Evolutionary conservation across 345 rosid species (phyloP), one percentile per base, ranked within the genome.

Genomic region (Lumnitzera racemosa): DNA sequence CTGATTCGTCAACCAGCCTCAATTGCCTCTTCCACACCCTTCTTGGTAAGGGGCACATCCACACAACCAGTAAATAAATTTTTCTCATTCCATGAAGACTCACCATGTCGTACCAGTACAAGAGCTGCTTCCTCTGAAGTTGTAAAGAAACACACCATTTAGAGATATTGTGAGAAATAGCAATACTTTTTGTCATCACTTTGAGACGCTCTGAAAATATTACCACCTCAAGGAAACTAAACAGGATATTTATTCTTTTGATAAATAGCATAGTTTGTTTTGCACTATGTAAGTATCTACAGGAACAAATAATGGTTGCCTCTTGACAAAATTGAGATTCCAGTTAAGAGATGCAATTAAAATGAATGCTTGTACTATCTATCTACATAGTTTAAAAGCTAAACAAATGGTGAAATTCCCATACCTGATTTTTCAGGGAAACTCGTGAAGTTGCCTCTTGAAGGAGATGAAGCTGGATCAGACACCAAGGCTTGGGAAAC

Each of bases 1-100:
- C 99, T 83, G 62, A 94, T 90, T 76, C 95, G 79, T 78, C 80
- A 86, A 61, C 99, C 99, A 15, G 99, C 99, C 78, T 94, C 95
- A 79, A 88, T 84, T 63, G 99, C 99, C 78, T 95, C 97, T 61
- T 80, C 92, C 46, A 90, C 86, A 53, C 99, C 99, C 70, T 84
- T 90, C 74, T 83, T 81, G 15, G 97, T 94, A 50, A 94, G 73
- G 24, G 99, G 97, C 63, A 94, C 99, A 49, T 94, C 97, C 55
- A 90, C 99, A 63, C 99, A 94, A 31, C 99, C 99, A 0, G 97
- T 94, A 72, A 94, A 94, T 58, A 88, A 78, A 76, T 94, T 94
- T 88, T 90, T 90, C 76, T 90, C 96, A 56, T 94, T 94, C 99
- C 99, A 95, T 59, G 88, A 75, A 17, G 99, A 95, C 66, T 90